Conservation (phyloP, 345 rosid species). For the Chamaenerion angustifolium region DNA sequence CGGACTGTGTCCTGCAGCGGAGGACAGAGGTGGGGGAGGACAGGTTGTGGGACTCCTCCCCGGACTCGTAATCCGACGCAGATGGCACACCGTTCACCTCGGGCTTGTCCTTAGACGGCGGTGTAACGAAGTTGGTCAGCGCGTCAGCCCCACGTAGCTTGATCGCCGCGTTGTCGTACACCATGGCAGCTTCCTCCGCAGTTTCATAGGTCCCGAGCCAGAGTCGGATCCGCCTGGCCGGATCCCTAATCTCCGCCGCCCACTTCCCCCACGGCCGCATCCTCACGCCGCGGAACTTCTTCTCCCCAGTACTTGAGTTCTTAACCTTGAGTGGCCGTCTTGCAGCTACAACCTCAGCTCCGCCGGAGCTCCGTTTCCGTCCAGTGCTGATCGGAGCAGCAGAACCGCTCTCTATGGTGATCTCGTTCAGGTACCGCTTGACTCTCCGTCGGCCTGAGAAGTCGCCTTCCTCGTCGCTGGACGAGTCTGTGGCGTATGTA, state of each 20-base stretch:
- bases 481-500: constrained; percentile 82
- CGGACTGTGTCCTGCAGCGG: constrained; percentile 26
- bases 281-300: constrained; percentile 82
- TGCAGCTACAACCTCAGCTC: neutral
- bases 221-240: constrained; percentile 60
- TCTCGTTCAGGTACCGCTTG: constrained; percentile 60
- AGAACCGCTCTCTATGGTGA: constrained; percentile 34
- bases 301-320: constrained; percentile 7
- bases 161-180: constrained; percentile 85
- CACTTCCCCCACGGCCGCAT: constrained; percentile 98
- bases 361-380: constrained; percentile 18
- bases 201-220: constrained; percentile 96
- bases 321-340: constrained; percentile 11
- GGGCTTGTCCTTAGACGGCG: constrained; percentile 17
- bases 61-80: constrained; percentile 51
- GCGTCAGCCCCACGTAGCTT: constrained; percentile 88
- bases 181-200: constrained; percentile 94
- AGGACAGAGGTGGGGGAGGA: constrained; percentile 87
- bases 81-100: constrained; percentile 3
- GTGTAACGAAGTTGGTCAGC: constrained; percentile 54
- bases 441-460: constrained; percentile 31
- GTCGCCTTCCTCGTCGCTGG: constrained; percentile 68
- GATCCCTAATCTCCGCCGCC: constrained; percentile 99
- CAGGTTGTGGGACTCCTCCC: constrained; percentile 37
- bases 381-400: constrained; percentile 1